phyloP scores from a whole-genome alignment of 129 eudicot genomes.

The Pittosporum tobira region DNA sequence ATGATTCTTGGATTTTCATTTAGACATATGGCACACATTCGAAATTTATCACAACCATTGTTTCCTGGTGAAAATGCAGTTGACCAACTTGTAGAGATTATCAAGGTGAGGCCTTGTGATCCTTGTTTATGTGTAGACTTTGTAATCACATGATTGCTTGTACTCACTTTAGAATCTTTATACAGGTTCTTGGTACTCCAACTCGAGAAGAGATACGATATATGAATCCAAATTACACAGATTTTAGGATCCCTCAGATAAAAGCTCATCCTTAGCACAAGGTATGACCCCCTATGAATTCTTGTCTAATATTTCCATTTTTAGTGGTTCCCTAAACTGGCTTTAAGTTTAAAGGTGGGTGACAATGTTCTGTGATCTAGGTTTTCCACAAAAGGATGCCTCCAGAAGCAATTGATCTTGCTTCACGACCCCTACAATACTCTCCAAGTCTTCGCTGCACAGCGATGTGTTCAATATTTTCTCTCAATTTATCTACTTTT shows the following conservation, averaged over 20 bases:
- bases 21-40: too few species aligned
- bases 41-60: constrained; percentile 42
- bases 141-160: not conserved
- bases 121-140: not conserved
- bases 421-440: constrained; percentile 50
- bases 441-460: constrained; percentile 56
- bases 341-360: not conserved
- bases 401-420: constrained; percentile 58
- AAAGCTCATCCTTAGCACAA: constrained; percentile 45
- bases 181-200: constrained; percentile 84
- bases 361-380: constrained; percentile 16
- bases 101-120: constrained; percentile 44
- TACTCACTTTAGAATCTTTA: constrained; percentile 5
- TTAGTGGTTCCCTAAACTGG: not conserved
- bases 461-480: constrained; percentile 32
- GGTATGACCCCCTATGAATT: constrained; percentile 12
- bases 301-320: not conserved
- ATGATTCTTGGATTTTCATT: too few species aligned
- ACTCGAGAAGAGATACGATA: constrained; percentile 88
- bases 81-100: constrained; percentile 83
- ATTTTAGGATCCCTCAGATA: constrained; percentile 43
- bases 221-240: constrained; percentile 83
- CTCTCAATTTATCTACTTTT: not conserved
- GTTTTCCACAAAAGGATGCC: constrained; percentile 55
- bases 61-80: too few species aligned